Percentiles rank a stretch among this genome's conserved stretches.
Evolutionary conservation across 306 rosid genomes (phyloP).

Genomic region (Cicer bijugum): DNA sequence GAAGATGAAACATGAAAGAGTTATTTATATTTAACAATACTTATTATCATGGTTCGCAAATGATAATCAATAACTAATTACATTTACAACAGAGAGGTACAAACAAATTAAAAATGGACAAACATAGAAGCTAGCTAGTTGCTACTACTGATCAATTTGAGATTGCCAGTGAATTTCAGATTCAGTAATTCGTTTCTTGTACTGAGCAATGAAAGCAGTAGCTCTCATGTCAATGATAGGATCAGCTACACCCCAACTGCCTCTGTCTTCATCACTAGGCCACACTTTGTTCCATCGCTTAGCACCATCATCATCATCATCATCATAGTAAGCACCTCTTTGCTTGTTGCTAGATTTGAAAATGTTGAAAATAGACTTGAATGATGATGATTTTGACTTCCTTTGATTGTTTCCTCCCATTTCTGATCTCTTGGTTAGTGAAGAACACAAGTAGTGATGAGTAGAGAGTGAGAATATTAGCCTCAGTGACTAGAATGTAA

Average conservation of each 20-base stretch:
- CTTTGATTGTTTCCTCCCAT: conserved; percentile 66
- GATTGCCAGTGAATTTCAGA: conserved; percentile 57
- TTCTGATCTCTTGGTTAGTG: conserved; percentile 18
- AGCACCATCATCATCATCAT: conserved; percentile 37
- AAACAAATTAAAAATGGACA: conserved; percentile 15
- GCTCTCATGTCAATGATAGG: conserved; percentile 72
- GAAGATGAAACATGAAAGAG: conserved; percentile 9
- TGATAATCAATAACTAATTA: conserved; percentile 43
- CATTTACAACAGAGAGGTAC: conserved; percentile 29
- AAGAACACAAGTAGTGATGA: neutral
- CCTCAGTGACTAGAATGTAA: conserved; percentile 17
- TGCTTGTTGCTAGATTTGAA: conserved; percentile 56
- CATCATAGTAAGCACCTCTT: conserved; percentile 22
- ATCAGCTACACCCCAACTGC: conserved; percentile 59
- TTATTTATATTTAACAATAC: neutral
- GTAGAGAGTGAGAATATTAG: conserved; percentile 39
- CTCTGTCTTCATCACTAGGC: conserved; percentile 77
- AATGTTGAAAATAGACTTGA: conserved; percentile 61
- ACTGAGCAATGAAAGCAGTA: conserved; percentile 56
- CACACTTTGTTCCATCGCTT: conserved; percentile 55
- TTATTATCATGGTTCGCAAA: conserved; percentile 39
- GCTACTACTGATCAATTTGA: conserved; percentile 40
- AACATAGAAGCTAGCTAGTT: neutral
- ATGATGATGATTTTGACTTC: conserved; percentile 56
- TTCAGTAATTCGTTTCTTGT: conserved; percentile 58